Evolutionary conservation across 192 early-diverging fungal genomes (phyloP).

Genomic region (Allomyces macrogynus): DNA sequence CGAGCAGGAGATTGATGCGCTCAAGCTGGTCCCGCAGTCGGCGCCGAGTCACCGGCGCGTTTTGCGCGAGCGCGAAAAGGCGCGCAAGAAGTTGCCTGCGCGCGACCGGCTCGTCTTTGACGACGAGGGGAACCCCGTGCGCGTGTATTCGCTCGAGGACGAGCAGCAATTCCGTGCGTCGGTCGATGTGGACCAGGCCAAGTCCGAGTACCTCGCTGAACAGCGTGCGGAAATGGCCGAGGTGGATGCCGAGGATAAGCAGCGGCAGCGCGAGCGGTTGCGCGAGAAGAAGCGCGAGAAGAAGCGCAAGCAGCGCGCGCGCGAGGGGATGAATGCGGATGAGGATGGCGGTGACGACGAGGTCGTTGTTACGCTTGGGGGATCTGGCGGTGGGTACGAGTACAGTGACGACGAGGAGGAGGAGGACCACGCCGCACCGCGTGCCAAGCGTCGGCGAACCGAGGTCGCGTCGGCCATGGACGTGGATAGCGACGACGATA

Average conservation of each 20-base stretch:
- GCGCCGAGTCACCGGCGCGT: constrained; percentile 20
- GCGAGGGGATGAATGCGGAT: constrained; percentile 8
- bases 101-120: constrained; percentile 71
- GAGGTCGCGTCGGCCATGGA: too few relatives aligned
- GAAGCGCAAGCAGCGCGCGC: constrained; percentile 19
- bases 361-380: neutral
- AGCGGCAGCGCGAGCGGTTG: constrained; percentile 35
- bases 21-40: constrained; percentile 10
- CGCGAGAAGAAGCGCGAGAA: constrained; percentile 46
- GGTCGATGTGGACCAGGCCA: constrained; percentile 40
- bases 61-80: constrained; percentile 40
- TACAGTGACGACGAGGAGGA: neutral
- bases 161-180: constrained; percentile 59
- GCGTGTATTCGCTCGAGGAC: constrained; percentile 57
- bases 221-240: constrained; percentile 40
- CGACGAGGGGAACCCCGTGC: constrained; percentile 68
- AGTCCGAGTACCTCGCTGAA: constrained; percentile 49
- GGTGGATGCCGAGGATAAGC: constrained; percentile 64
- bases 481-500: too few relatives aligned
- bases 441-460: neutral
- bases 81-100: constrained; percentile 44
- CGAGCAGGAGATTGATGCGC: constrained; percentile 21
- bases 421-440: neutral
- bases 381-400: neutral
- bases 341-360: constrained; percentile 2